These are phyloP conservation scores for Pharus latifolius DNA, from an alignment of 176 grass and related monocot genomes.

Conservation along the genomic window DNA sequence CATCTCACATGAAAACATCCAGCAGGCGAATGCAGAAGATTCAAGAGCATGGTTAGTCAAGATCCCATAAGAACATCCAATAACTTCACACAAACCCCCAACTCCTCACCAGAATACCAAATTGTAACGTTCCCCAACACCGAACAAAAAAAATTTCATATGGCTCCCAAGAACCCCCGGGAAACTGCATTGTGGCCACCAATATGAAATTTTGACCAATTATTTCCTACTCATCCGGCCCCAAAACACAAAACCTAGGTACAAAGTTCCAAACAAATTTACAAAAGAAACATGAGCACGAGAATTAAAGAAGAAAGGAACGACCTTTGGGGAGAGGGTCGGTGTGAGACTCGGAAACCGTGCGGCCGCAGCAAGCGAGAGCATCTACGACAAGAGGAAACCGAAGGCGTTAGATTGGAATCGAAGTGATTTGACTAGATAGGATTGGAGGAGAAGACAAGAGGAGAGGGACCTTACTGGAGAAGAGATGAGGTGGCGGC, in stretches of 20 bases:
- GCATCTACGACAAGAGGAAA: constrained; percentile 3
- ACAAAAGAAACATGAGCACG: too few relatives aligned
- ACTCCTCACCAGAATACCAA: too few relatives aligned
- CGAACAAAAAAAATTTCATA: too few relatives aligned
- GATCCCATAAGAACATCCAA: not conserved
- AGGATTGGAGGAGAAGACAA: not conserved
- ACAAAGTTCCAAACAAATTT: not conserved
- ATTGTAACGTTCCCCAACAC: too few relatives aligned
- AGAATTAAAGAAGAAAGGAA: not conserved
- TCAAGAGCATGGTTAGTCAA: not conserved
- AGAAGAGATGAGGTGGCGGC: constrained; percentile 28
- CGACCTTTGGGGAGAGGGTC: constrained; percentile 19
- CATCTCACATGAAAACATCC: not conserved
- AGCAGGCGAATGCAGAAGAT: not conserved
- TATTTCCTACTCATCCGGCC: not conserved
- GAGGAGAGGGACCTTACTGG: not conserved
- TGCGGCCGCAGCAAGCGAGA: constrained; percentile 23
- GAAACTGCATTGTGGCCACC: too few relatives aligned
- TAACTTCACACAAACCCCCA: not conserved
- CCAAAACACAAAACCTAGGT: not conserved
- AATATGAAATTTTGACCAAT: too few relatives aligned
- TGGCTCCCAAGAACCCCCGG: too few relatives aligned
- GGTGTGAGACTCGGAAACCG: constrained; percentile 6
- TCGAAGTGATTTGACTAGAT: not conserved
- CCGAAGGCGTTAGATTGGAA: not conserved